Evolutionary conservation across 228 moss, liverwort and hornwort genomes (phyloP).

Genomic region (Sphagnum fallax): DNA sequence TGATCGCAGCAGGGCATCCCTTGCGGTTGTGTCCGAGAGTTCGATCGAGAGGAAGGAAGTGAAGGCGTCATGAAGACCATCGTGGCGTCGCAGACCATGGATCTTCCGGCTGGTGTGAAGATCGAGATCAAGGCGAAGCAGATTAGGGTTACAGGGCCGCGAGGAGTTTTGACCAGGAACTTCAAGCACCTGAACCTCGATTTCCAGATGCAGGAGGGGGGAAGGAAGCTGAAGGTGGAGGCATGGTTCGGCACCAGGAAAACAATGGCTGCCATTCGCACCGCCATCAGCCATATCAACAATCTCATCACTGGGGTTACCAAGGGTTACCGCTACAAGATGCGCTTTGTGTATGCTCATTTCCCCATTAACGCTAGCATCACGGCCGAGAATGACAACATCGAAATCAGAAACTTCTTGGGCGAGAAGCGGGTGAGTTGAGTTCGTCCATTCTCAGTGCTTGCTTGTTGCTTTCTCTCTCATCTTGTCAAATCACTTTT

Average conservation of each 20-base stretch:
- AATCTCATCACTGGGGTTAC: constrained; percentile 43
- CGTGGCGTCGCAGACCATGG: constrained; percentile 41
- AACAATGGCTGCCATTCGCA: constrained; percentile 80
- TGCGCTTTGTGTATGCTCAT: constrained; percentile 72
- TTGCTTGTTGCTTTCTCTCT: too few species aligned
- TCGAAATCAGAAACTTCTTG: constrained; percentile 53
- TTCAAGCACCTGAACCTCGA: constrained; percentile 91
- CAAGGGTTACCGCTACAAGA: constrained; percentile 55
- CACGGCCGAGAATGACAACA: constrained; percentile 28
- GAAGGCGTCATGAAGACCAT: constrained; percentile 31
- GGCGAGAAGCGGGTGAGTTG: constrained; percentile 70
- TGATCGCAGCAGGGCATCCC: too few species aligned
- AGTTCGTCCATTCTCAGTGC: too few species aligned
- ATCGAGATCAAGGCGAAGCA: constrained; percentile 85
- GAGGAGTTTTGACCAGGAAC: constrained; percentile 62
- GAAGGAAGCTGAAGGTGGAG: constrained; percentile 78
- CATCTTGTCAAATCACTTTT: too few species aligned
- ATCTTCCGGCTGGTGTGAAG: constrained; percentile 45
- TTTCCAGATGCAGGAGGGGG: constrained; percentile 65
- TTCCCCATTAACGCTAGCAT: constrained; percentile 91
- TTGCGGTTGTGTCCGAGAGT: too few species aligned
- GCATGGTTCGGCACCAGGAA: constrained; percentile 79
- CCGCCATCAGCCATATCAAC: constrained; percentile 40
- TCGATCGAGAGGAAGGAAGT: too few species aligned
- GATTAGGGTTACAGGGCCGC: constrained; percentile 67